These are phyloP conservation scores for Dactylella cylindrospora DNA, from an alignment of 2,329 filamentous ascomycete genomes.

Conservation along the genomic window DNA sequence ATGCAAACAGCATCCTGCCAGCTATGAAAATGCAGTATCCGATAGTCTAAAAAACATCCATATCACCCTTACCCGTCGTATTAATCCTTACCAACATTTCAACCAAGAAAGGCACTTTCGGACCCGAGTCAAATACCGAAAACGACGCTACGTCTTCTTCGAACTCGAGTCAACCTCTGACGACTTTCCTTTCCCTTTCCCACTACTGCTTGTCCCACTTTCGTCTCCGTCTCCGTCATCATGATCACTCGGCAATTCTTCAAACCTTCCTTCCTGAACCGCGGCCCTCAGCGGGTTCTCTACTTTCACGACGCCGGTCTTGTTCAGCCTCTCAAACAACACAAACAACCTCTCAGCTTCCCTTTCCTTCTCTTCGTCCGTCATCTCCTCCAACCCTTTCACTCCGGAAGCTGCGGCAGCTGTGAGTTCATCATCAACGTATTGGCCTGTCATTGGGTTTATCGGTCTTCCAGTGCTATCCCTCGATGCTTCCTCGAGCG, in stretches of 20 bases:
- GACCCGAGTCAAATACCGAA: constrained; percentile 1
- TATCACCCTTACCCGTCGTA: no score
- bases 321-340: constrained; percentile 82
- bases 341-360: constrained; percentile 90
- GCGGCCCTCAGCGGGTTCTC: constrained; percentile 76
- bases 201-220: not conserved
- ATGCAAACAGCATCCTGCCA: no score
- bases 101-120: not conserved
- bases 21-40: no score
- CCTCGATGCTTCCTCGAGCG: constrained; percentile 51
- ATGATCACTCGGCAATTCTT: constrained; percentile 59
- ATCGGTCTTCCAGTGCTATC: constrained; percentile 57
- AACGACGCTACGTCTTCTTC: not conserved
- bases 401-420: constrained; percentile 50
- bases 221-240: constrained; percentile 20
- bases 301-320: constrained; percentile 73
- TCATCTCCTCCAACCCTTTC: constrained; percentile 66
- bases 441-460: constrained; percentile 87
- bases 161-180: not conserved
- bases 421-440: constrained; percentile 64
- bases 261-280: constrained; percentile 67
- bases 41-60: no score
- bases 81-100: not conserved
- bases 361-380: constrained; percentile 82
- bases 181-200: constrained; percentile 18